Percentiles rank a stretch among this genome's conserved stretches.
phyloP scores from a whole-genome alignment of 1,284 basidiomycete genomes.

The Apiotrichum montevideense region DNA sequence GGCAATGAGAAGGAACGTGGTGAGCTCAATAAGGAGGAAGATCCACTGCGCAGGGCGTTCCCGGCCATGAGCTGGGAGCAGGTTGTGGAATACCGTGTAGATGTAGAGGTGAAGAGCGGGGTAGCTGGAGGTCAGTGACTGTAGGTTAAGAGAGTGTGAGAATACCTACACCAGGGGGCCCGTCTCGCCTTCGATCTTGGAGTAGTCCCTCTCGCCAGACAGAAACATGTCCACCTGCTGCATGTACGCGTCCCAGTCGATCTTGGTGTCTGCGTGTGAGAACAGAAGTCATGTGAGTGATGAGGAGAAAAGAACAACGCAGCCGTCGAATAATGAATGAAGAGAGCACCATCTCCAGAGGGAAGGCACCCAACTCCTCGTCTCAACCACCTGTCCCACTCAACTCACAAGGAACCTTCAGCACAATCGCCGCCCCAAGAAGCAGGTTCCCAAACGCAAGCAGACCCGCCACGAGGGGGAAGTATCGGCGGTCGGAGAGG shows the following conservation, averaged over 20 bases:
- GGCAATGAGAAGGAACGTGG: constrained; percentile 60
- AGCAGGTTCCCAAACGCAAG: constrained; percentile 65
- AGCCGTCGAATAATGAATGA: no score
- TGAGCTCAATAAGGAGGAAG: constrained; percentile 66
- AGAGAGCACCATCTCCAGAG: no score
- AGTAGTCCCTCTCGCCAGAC: constrained; percentile 79
- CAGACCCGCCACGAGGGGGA: constrained; percentile 58
- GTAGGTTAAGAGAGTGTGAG: neutral
- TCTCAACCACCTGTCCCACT: constrained; percentile 36
- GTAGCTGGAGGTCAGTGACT: constrained; percentile 56
- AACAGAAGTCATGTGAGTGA: no score
- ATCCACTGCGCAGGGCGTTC: constrained; percentile 68
- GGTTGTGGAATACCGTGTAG: constrained; percentile 63
- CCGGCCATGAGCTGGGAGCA: constrained; percentile 49
- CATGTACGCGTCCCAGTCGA: constrained; percentile 62
- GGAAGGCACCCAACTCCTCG: no score
- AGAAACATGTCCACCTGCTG: constrained; percentile 73
- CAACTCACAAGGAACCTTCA: constrained; percentile 68
- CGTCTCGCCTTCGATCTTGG: constrained; percentile 78
- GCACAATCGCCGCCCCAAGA: constrained; percentile 70
- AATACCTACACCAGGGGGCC: constrained; percentile 80
- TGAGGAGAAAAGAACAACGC: no score
- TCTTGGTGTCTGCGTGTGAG: constrained; percentile 80
- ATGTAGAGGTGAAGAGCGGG: constrained; percentile 89
- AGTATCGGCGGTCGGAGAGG: constrained; percentile 59